Conservation (phyloP, 2,329 filamentous ascomycete genomes). For the Allantophomopsis lycopodina region DNA sequence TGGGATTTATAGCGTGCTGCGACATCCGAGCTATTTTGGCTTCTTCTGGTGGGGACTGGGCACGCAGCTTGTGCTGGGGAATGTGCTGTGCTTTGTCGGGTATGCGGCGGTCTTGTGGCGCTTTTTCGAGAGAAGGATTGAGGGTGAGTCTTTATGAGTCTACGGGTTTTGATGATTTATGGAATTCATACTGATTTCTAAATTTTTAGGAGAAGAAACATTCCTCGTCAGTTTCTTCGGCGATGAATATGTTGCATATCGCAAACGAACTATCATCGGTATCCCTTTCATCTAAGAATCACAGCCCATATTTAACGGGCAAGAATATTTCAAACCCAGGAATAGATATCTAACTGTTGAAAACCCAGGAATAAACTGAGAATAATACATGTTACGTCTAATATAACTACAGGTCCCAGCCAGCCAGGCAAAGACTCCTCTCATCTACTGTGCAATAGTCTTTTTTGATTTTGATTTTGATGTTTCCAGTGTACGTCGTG, state of each 20-base stretch:
- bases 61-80: slow-evolving; percentile 82
- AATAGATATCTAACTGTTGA: no score
- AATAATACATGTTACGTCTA: no score
- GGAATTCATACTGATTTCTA: no score
- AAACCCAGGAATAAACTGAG: no score
- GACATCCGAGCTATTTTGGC: slow-evolving; percentile 92
- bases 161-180: no score
- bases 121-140: slow-evolving; percentile 69
- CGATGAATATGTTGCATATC: slow-evolving; percentile 65
- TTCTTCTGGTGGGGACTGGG: slow-evolving; percentile 99
- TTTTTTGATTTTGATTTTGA: no score
- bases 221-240: slow-evolving; percentile 74
- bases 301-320: neutral
- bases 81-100: slow-evolving; percentile 60
- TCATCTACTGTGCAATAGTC: no score
- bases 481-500: no score
- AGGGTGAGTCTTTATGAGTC: slow-evolving; percentile 28
- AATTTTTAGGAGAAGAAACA: slow-evolving; percentile 55
- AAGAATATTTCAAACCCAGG: neutral
- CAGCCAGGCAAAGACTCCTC: no score
- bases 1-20: slow-evolving; percentile 62
- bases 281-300: slow-evolving; percentile 59
- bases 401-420: no score
- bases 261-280: slow-evolving; percentile 54
- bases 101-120: slow-evolving; percentile 69